Evolutionary conservation across 148 eudicot species (phyloP).

Genomic region (Dianthus caryophyllus): DNA sequence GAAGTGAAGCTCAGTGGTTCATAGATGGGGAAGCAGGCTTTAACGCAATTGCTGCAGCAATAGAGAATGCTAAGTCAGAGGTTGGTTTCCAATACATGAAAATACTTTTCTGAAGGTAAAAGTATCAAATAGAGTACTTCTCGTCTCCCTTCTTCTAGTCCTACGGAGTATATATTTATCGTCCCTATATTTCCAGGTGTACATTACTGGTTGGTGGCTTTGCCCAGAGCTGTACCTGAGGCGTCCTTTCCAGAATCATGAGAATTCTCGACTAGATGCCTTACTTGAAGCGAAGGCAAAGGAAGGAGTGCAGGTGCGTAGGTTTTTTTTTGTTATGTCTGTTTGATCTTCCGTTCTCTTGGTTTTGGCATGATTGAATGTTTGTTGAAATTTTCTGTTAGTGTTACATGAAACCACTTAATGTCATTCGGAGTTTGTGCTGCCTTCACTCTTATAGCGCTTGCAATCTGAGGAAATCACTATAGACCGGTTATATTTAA

Average conservation of each 20-base stretch:
- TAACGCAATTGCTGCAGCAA: constrained; percentile 89
- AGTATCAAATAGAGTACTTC: neutral
- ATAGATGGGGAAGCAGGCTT: constrained; percentile 88
- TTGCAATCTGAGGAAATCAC: neutral
- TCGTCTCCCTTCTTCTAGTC: neutral
- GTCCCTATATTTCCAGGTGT: constrained; percentile 55
- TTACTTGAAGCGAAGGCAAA: constrained; percentile 88
- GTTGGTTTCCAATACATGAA: constrained; percentile 53
- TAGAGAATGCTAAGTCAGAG: constrained; percentile 93
- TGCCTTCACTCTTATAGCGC: constrained; percentile 83
- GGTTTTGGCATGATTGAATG: constrained; percentile 20
- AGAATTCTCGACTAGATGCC: constrained; percentile 73
- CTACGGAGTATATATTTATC: constrained; percentile 36
- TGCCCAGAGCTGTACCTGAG: constrained; percentile 91
- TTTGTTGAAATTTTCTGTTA: constrained; percentile 7
- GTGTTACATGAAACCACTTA: constrained; percentile 25
- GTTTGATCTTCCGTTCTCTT: constrained; percentile 12
- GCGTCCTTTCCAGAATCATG: constrained; percentile 64
- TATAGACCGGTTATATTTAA: neutral
- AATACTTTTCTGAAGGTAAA: constrained; percentile 5
- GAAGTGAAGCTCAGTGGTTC: constrained; percentile 98
- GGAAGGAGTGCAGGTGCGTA: constrained; percentile 90
- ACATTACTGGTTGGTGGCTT: constrained; percentile 98
- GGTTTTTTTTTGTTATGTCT: constrained; percentile 33
- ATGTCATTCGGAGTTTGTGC: constrained; percentile 41